Percentiles rank a stretch among this genome's conserved stretches.
Conservation (phyloP, 768 basidiomycete species). For the Sporobolomyces roseus region DNA sequence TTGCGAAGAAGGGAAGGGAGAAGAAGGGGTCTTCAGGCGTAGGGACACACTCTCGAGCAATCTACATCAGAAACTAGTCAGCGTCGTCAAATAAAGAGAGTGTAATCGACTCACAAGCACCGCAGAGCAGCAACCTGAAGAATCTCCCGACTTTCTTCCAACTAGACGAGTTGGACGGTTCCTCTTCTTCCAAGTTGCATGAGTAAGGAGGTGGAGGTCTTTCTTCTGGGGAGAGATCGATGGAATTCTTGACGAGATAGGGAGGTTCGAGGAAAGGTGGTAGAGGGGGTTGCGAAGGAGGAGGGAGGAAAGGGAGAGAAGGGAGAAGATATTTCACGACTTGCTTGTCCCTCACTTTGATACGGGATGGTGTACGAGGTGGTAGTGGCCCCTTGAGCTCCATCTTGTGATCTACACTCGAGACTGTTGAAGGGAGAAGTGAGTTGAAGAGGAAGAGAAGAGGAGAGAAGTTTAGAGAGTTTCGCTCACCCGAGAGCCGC, state of each 20-base stretch:
- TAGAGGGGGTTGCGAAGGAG: background rate
- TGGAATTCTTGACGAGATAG: background rate
- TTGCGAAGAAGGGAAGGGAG: too few species aligned
- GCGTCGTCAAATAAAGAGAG: background rate
- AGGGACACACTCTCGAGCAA: too few species aligned
- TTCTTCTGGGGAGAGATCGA: background rate
- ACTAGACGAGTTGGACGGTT: too few species aligned
- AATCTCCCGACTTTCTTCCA: background rate
- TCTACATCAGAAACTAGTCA: too few species aligned
- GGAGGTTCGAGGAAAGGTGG: background rate
- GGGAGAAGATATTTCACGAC: constrained; percentile 6
- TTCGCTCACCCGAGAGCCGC: background rate
- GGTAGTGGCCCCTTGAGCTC: too few species aligned
- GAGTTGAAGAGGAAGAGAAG: background rate
- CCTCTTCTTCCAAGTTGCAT: background rate
- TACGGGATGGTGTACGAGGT: too few species aligned
- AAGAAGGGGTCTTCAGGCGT: too few species aligned
- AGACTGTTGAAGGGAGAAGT: background rate
- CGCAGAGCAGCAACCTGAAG: background rate
- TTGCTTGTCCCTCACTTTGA: too few species aligned
- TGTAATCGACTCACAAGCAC: background rate
- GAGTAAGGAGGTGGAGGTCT: background rate
- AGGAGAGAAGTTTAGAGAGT: background rate
- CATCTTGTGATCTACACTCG: background rate
- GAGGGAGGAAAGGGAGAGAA: constrained; percentile 7